These are phyloP conservation scores for Colletotrichum godetiae DNA, from an alignment of 2,329 filamentous ascomycete species.

Conservation along the genomic window DNA sequence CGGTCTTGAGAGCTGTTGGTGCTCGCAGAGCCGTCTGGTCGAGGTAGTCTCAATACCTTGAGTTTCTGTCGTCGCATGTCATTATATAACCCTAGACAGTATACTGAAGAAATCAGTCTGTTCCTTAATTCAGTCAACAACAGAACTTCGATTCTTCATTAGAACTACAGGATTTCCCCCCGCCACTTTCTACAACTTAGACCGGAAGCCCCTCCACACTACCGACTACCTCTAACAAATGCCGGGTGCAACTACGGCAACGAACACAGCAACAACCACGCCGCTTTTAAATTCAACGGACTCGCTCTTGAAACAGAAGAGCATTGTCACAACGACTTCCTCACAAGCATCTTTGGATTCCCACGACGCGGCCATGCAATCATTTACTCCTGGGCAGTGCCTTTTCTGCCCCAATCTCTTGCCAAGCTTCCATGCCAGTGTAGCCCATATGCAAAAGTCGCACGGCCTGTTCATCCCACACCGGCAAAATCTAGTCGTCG, in stretches of 20 bases:
- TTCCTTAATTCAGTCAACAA: neutral
- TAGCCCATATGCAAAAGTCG: constrained; percentile 59
- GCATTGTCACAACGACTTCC: neutral
- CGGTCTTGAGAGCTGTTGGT: too few species aligned
- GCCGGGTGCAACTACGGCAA: neutral
- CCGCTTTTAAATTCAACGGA: neutral
- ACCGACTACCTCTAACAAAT: neutral
- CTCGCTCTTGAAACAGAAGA: neutral
- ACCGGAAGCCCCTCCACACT: neutral
- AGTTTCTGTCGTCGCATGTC: neutral
- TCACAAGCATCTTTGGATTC: neutral
- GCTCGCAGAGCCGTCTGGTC: neutral
- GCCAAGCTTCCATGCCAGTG: constrained; percentile 46
- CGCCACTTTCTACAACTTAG: neutral
- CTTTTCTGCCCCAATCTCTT: constrained; percentile 54
- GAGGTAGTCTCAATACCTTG: neutral
- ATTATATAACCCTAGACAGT: neutral
- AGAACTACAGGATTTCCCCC: neutral
- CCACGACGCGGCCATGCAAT: neutral
- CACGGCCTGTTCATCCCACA: constrained; percentile 59
- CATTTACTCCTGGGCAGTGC: constrained; percentile 47
- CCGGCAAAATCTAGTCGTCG: constrained; percentile 52
- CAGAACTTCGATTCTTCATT: neutral
- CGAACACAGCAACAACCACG: neutral
- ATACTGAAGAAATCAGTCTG: neutral